Conservation (phyloP, 257 asterid genomes). For the Ligustrum vulgare region DNA sequence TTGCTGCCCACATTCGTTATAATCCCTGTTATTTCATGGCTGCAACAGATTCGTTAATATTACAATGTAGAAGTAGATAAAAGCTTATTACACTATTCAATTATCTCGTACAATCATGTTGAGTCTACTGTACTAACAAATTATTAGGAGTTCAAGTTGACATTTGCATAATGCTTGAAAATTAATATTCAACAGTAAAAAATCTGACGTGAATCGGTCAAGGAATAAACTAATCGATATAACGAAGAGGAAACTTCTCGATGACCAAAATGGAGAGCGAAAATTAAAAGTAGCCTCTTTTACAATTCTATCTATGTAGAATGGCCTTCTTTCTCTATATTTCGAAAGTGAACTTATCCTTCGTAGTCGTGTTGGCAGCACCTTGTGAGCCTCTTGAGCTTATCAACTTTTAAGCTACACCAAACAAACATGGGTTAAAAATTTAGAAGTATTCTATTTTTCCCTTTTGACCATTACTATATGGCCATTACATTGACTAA, state of each 20-base stretch:
- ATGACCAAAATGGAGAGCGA: background rate
- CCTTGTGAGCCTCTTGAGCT: background rate
- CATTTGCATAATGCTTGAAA: too few relatives aligned
- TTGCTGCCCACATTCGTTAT: conserved; percentile 72
- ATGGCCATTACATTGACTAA: too few relatives aligned
- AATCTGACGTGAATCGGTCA: too few relatives aligned
- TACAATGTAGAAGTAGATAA: background rate
- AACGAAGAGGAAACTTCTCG: background rate
- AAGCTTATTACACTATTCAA: background rate
- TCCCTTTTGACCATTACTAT: too few relatives aligned
- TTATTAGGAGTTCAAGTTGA: background rate
- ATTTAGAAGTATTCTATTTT: too few relatives aligned
- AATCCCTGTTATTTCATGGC: conserved; percentile 86
- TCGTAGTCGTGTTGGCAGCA: background rate
- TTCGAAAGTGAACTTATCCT: background rate
- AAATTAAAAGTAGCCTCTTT: background rate
- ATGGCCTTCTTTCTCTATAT: background rate
- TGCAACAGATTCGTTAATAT: background rate
- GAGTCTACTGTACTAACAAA: too few relatives aligned
- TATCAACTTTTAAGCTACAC: too few relatives aligned
- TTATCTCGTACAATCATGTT: too few relatives aligned
- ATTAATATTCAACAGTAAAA: too few relatives aligned
- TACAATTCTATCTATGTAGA: background rate
- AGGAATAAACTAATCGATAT: background rate
- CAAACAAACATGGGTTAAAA: too few relatives aligned